A percentile compares a stretch with the other conserved stretches of the same genome.
phyloP scores from a whole-genome alignment of 495 filamentous ascomycete species.

The Daldinia vernicosa region DNA sequence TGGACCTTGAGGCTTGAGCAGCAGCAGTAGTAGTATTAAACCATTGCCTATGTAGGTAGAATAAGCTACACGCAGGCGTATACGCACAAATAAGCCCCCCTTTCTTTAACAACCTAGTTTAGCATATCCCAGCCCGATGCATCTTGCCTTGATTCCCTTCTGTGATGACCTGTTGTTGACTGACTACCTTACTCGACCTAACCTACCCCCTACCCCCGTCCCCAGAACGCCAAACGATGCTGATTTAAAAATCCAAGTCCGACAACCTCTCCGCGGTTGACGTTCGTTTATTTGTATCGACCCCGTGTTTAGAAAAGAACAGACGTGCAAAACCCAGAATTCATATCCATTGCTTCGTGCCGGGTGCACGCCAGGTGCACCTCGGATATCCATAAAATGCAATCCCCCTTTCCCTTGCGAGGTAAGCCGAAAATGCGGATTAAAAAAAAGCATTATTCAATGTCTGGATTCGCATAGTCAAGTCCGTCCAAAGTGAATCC shows the following conservation, averaged over 20 bases:
- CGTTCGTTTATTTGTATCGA: not conserved
- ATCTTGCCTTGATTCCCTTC: not conserved
- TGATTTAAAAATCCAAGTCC: not conserved
- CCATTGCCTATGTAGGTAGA: not conserved
- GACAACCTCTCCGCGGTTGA: no score
- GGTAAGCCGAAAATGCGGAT: constrained; percentile 3
- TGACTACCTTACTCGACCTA: not conserved
- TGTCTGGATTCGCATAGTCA: not conserved
- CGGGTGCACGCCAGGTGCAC: constrained; percentile 26
- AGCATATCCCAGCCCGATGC: constrained; percentile 2
- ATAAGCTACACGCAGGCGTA: not conserved
- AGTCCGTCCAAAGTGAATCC: not conserved
- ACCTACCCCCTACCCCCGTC: not conserved
- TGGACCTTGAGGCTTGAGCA: not conserved
- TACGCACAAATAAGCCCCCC: not conserved
- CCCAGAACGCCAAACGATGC: constrained; percentile 37
- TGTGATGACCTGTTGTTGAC: not conserved
- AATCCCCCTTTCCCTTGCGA: not conserved
- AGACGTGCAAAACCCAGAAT: not conserved
- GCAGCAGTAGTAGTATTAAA: constrained; percentile 10
- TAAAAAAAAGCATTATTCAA: constrained; percentile 23
- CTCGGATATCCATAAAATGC: constrained; percentile 33
- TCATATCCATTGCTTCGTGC: constrained; percentile 34
- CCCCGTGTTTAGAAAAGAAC: not conserved
- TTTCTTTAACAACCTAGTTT: not conserved